These are phyloP conservation scores for Lactarius hatsudake DNA, from an alignment of 768 basidiomycete genomes.

Conservation along the genomic window DNA sequence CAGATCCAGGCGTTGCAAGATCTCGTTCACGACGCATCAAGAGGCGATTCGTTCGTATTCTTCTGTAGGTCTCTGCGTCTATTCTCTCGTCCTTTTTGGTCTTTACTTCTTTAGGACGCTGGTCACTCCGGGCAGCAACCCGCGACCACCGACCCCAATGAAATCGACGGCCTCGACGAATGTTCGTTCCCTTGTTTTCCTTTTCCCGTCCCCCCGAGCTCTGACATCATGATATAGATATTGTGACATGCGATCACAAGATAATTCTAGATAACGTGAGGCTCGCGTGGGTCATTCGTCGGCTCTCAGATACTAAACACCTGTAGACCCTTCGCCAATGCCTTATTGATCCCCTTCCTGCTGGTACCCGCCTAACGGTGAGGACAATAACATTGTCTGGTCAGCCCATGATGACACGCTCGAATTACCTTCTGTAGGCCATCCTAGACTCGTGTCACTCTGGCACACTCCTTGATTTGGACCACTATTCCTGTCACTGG, in stretches of 20 bases:
- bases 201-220: not conserved
- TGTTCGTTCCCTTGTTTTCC: not conserved
- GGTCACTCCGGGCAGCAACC: constrained; percentile 9
- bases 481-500: constrained; percentile 26
- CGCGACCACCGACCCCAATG: not conserved
- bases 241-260: constrained; percentile 16
- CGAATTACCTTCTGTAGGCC: constrained; percentile 15
- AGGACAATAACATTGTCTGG: not conserved
- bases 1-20: constrained; percentile 24
- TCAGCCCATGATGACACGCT: not conserved
- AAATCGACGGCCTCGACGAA: constrained; percentile 2
- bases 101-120: not conserved
- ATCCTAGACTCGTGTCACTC: constrained; percentile 29
- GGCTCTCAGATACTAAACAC: not conserved
- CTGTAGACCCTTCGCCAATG: constrained; percentile 21
- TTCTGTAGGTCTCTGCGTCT: constrained; percentile 18
- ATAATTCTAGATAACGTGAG: constrained; percentile 26
- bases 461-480: constrained; percentile 26
- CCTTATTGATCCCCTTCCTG: constrained; percentile 26
- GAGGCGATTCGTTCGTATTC: constrained; percentile 26
- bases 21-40: constrained; percentile 20
- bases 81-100: not conserved
- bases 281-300: not conserved
- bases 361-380: constrained; percentile 23
- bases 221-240: constrained; percentile 4